These are phyloP conservation scores for Daldinia eschscholtzii DNA, from an alignment of 2,329 filamentous ascomycete genomes.

Conservation along the genomic window DNA sequence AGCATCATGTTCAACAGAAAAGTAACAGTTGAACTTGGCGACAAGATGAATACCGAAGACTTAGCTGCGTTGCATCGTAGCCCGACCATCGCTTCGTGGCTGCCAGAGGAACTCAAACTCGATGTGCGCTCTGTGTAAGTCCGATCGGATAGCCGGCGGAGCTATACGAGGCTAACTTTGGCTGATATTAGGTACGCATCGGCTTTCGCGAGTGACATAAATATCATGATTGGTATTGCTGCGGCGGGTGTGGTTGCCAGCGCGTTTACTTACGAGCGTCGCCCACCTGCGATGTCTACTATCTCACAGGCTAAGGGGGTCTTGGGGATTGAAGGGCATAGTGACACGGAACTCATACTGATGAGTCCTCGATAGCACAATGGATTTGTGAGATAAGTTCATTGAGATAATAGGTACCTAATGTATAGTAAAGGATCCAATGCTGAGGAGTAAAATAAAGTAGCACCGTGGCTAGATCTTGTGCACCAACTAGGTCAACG, in stretches of 20 bases:
- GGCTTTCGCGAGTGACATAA: conserved; percentile 62
- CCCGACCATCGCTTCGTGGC: conserved; percentile 56
- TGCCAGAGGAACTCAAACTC: conserved; percentile 52
- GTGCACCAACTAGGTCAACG: too few relatives aligned
- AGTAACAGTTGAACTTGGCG: conserved; percentile 56
- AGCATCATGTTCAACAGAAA: conserved; percentile 69
- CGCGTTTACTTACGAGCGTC: conserved; percentile 59
- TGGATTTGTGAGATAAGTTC: too few relatives aligned
- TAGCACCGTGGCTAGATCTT: too few relatives aligned
- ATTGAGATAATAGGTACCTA: too few relatives aligned
- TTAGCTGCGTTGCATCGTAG: conserved; percentile 61
- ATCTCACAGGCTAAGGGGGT: conserved; percentile 46
- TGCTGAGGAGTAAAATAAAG: too few relatives aligned
- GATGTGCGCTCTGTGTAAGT: conserved; percentile 56
- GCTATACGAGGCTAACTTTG: not conserved
- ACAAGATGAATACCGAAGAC: conserved; percentile 54
- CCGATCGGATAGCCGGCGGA: not conserved
- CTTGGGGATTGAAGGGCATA: conserved; percentile 45
- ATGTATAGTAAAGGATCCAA: too few relatives aligned
- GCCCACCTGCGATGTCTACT: conserved; percentile 54
- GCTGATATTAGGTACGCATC: conserved; percentile 52
- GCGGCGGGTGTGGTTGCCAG: conserved; percentile 60
- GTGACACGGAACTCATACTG: conserved; percentile 52
- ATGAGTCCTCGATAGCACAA: conserved; percentile 15
- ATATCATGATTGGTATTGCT: conserved; percentile 61